Evolutionary conservation across 352 stramenopile species (phyloP), one percentile per base, ranked within the genome.

Genomic region (Globisporangium middletonii): DNA sequence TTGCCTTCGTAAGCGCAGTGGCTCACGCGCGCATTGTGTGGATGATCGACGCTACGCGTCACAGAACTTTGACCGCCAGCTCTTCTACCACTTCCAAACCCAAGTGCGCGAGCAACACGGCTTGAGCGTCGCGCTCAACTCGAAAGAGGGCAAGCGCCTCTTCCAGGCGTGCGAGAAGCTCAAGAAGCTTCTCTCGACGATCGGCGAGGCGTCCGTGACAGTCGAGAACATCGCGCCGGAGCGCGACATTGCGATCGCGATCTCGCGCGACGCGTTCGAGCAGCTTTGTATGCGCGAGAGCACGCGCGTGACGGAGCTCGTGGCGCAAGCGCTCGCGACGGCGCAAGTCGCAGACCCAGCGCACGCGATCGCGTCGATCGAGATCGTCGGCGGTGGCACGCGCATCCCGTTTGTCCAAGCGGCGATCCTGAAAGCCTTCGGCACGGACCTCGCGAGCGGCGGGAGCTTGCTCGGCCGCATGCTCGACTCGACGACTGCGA

Each of bases 351-450:
- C 50, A 1, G 50, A 55, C 33, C 33, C 35, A 11, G 63, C 7
- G 67, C 65, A 51, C 60, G 64, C 43, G 66, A 80, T 87, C 49
- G 65, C 65, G 47, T 96, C 72, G 30, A 75, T 94, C 18, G 84
- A 98, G 68, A 93, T 98, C 59, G 77, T 97, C 2, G 93, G 93
- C 35, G 93, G 93, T 44, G 88, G 86, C 7, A 94, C 85, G 30
- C 89, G 92, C 44, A 93, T 97, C 44, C 85, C 85, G 51, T 83
- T 90, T 53, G 76, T 98, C 19, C 84, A 92, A 56, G 65, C 75
- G 8, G 77, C 82, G 30, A 91, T 94, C 48, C 58, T 89, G 18
- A 75, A 89, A 26, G 78, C 71, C 19, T 79, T 91, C 47, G 60
- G 63, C 52, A 63, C 54, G 23, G 73, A 82, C 11, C 54, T 77